Evolutionary conservation across 2,329 filamentous ascomycete species (phyloP), one percentile per base, ranked within the genome.

Genomic region (Aspergillus eucalypticola): DNA sequence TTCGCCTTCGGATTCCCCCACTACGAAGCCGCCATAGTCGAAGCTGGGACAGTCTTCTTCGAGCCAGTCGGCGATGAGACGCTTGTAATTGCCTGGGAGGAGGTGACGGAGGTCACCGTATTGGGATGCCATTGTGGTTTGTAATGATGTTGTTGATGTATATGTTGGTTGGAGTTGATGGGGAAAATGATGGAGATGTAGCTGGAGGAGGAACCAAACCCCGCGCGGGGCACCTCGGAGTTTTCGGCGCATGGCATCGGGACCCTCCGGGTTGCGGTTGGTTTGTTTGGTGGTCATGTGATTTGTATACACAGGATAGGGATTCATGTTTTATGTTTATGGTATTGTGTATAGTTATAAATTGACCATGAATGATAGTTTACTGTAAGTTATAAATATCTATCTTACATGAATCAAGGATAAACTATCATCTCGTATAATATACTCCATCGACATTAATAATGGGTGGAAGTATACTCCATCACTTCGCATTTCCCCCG

Each of bases 21-120:
- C 95, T 6, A 99, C 95, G 76, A 96, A 99, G 62, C 95, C 95
- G 71, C 91, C 95, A 75, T 96, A 97, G 82, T 99, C 95, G 78
- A 96, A 94, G 56, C 91, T 95, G 4, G 95, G 95, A 3, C 92
- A 96, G 80, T 99, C 95, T 79, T 99, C 95, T 71, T 92, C 90
- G 13, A 97, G 89, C 95, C 95, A 99, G 70, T 85, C 80, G 23
- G 88, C 85, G 64, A 97, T 86, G 66, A 88, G 85, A 53, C 88
- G 84, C 75, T 94, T 96, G 87, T 92, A 97, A 64, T 88, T 90
- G 21, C 88, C 85, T 0, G 94, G 93, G 46, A 98, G 87, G 65
- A 98, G 86, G 75, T 96, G 87, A 17, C 85, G 82, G 35, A 87
- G 81, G 59, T 84, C 82, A 64, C 87, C 87, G 67, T 87, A 81